Conservation (phyloP, 75 land plant genomes). For the Sequoiadendron giganteum region DNA sequence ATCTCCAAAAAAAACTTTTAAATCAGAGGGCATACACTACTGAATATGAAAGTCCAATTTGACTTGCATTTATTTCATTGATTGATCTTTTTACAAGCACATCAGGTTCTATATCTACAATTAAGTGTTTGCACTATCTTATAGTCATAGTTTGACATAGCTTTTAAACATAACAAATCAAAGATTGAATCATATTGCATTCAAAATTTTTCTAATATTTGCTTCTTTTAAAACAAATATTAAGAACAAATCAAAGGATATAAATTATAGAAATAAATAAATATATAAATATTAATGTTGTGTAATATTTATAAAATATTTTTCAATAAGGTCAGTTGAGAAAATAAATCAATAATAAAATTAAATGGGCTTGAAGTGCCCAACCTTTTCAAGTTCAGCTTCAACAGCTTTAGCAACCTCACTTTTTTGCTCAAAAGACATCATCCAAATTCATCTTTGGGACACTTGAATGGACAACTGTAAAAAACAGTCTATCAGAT, state of each 20-base stretch:
- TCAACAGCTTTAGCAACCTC: constrained; percentile 62
- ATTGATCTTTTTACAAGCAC: constrained; percentile 51
- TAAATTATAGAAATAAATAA: neutral
- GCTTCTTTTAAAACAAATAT: neutral
- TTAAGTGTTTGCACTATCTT: constrained; percentile 71
- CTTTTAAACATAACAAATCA: constrained; percentile 25
- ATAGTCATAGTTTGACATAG: constrained; percentile 54
- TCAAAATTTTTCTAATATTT: neutral
- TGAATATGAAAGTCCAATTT: neutral
- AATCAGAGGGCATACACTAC: neutral
- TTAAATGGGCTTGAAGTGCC: neutral
- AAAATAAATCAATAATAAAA: neutral
- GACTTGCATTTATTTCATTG: constrained; percentile 70
- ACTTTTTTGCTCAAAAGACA: constrained; percentile 62
- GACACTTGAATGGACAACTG: constrained; percentile 58
- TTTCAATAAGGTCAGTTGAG: neutral
- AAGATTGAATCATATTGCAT: neutral
- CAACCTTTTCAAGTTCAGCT: constrained; percentile 56
- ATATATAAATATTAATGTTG: neutral
- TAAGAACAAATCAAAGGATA: neutral
- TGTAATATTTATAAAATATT: neutral
- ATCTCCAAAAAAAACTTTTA: neutral
- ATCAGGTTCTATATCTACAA: constrained; percentile 58
- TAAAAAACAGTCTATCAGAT: neutral
- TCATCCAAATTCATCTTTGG: constrained; percentile 56